Conservation (phyloP, 208 protist species). For the Trypanosoma congolense region DNA sequence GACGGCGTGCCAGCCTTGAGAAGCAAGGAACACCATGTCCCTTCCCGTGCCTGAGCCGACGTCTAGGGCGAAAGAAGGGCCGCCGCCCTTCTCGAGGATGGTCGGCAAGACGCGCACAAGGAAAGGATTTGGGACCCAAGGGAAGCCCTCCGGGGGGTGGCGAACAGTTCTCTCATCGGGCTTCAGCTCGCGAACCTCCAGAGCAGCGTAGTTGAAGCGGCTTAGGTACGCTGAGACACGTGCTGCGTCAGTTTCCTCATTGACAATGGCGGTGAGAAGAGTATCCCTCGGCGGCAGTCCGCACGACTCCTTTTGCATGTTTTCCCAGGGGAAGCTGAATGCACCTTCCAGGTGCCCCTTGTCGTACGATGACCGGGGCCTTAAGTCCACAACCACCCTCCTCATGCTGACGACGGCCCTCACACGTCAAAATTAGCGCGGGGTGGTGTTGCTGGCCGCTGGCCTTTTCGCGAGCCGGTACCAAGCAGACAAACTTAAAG, state of each 20-base stretch:
- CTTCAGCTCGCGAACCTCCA: conserved; percentile 4
- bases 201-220: conserved; percentile 4
- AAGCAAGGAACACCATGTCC: conserved; percentile 41
- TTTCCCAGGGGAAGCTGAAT: conserved; percentile 26
- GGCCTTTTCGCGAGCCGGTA: not conserved
- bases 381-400: conserved; percentile 17
- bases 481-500: no score
- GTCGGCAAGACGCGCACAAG: conserved; percentile 11
- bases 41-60: conserved; percentile 37
- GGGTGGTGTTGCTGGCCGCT: not conserved
- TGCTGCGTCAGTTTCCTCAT: conserved; percentile 8
- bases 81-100: conserved; percentile 15
- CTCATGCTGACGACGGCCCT: no score
- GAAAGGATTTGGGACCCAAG: conserved; percentile 38
- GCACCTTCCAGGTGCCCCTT: conserved; percentile 19
- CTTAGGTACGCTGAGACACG: conserved; percentile 10
- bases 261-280: conserved; percentile 14
- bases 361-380: conserved; percentile 6
- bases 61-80: conserved; percentile 27
- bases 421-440: no score
- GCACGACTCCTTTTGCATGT: conserved; percentile 14
- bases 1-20: conserved; percentile 36
- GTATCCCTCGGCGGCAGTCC: conserved; percentile 20
- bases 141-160: conserved; percentile 13
- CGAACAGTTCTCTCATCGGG: not conserved